These are phyloP conservation scores for Pythium plurisporium DNA, from an alignment of 352 stramenopile genomes.

Conservation along the genomic window DNA sequence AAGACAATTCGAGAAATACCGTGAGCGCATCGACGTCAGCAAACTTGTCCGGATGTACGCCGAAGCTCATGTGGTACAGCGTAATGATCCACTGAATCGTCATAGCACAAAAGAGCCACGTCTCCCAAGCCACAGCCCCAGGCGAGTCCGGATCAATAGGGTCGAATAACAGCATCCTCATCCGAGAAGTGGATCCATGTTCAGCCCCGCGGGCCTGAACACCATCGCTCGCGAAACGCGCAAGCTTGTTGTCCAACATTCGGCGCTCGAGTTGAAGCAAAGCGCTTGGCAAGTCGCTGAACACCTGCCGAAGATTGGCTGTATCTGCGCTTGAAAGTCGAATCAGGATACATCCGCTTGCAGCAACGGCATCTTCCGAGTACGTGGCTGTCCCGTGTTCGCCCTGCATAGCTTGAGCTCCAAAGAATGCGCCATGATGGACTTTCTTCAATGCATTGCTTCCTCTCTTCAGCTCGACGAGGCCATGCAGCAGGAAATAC, in stretches of 20 bases:
- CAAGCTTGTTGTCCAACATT: slow-evolving; percentile 22
- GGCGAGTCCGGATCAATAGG: slow-evolving; percentile 33
- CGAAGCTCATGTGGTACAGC: slow-evolving; percentile 42
- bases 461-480: slow-evolving; percentile 1
- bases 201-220: too few relatives aligned
- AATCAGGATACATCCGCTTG: slow-evolving; percentile 30
- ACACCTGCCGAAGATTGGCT: slow-evolving; percentile 8
- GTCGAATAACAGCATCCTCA: too few relatives aligned
- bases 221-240: slow-evolving; percentile 14
- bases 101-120: slow-evolving; percentile 39
- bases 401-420: slow-evolving; percentile 21
- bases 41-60: slow-evolving; percentile 21
- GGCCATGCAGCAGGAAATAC: slow-evolving; percentile 48
- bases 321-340: slow-evolving; percentile 1
- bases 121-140: slow-evolving; percentile 34
- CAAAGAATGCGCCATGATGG: slow-evolving; percentile 33
- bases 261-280: slow-evolving; percentile 17
- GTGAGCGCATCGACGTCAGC: slow-evolving; percentile 24
- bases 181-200: too few relatives aligned
- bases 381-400: slow-evolving; percentile 18
- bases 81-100: slow-evolving; percentile 37
- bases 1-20: slow-evolving; percentile 37
- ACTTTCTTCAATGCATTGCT: slow-evolving; percentile 12
- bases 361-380: slow-evolving; percentile 23
- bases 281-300: slow-evolving; percentile 2